Evolutionary conservation across 495 filamentous ascomycete species (phyloP), one percentile per base, ranked within the genome.

Genomic region (Aspergillus carlsbadensis): DNA sequence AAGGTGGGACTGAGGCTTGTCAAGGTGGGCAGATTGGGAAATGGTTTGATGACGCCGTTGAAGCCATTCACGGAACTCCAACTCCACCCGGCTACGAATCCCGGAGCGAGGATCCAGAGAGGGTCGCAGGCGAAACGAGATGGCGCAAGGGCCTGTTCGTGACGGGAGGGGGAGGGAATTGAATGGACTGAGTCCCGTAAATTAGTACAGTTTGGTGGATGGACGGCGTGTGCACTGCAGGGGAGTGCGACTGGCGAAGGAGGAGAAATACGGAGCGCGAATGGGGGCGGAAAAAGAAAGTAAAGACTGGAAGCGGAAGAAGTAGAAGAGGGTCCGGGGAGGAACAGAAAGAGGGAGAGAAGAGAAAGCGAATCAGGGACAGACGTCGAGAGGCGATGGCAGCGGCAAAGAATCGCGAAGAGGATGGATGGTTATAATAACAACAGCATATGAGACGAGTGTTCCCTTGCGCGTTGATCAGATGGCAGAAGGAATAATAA

Each of bases 251-350:
- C n/a, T 39, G 20, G 49, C 14, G 36, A 52, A 17, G 26, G 40
- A 36, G 24, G 24, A 44, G 34, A 35, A 7, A 29, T 24, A 24
- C 21, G 18, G 20, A 24, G 17, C 18, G 22, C 17, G 10, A 18
- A 45, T 26, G 42, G 42, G 42, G 42, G 18, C 20, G 42, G 42
- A 20, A 45, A 45, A 45, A 15, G 13, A n/a, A 45, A 21, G 6
- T 35, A 13, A 35, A 39, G 15, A n/a, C 7, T 29, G 44, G 42
- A 34, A 39, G 17, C 75, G 50, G 22, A 74, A 81, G 31, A 10
- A 41, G n/a, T 20, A 50, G 42, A 18, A 46, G 43, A 55, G 47
- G 33, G 34, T 20, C n/a, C 7, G 11, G 14, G 54, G 20, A 52
- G 47, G 24, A 48, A 50, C n/a, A 35, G 22, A 47, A 29, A 49